These are phyloP conservation scores for Eimeria praecox DNA, from an alignment of 169 alveolate species.

Conservation along the genomic window DNA sequence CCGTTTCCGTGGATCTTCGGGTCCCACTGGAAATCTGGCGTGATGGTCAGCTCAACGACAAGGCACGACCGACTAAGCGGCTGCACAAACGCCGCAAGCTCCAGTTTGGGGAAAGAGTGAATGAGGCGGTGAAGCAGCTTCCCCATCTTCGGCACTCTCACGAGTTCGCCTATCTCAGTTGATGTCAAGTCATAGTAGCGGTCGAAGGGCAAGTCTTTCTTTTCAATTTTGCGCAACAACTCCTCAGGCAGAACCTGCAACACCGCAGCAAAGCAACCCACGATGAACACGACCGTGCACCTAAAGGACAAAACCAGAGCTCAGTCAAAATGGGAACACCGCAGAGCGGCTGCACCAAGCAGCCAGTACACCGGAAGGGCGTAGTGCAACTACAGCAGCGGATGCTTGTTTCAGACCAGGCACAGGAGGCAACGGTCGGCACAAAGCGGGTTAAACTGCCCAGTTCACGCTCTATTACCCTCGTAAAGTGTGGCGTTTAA, in stretches of 20 bases:
- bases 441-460: not conserved
- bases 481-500: not conserved
- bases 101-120: constrained; percentile 96
- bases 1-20: constrained; percentile 95
- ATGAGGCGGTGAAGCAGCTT: constrained; percentile 92
- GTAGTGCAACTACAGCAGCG: not conserved
- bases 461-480: not conserved
- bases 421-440: not conserved
- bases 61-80: constrained; percentile 98
- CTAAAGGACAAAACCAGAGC: not conserved
- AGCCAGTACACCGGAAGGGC: not conserved
- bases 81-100: constrained; percentile 96
- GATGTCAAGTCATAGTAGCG: constrained; percentile 96
- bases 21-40: constrained; percentile 98
- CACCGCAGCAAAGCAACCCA: not conserved
- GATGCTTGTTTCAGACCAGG: not conserved
- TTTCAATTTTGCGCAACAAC: constrained; percentile 96
- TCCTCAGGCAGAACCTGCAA: constrained; percentile 93
- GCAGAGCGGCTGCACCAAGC: not conserved
- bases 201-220: constrained; percentile 97
- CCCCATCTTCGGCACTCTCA: constrained; percentile 95
- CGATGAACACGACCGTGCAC: not conserved
- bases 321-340: not conserved
- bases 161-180: constrained; percentile 96
- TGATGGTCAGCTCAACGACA: constrained; percentile 94